These are phyloP conservation scores for Hymenoscyphus occultus DNA, from an alignment of 2,329 filamentous ascomycete genomes.

Conservation along the genomic window DNA sequence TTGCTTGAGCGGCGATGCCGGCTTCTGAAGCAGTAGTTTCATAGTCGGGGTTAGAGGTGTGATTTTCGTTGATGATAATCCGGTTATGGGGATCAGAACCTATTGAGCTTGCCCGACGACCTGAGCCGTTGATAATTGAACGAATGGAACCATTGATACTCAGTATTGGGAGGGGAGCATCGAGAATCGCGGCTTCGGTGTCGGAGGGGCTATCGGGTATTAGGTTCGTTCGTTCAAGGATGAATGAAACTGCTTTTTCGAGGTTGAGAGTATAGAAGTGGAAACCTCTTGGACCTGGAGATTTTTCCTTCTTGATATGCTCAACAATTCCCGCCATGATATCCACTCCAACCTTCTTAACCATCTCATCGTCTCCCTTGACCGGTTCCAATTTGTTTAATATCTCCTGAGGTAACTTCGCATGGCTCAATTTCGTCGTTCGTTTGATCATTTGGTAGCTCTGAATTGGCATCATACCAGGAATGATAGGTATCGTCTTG, in stretches of 20 bases:
- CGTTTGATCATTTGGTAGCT: conserved; percentile 93
- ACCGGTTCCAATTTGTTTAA: conserved; percentile 68
- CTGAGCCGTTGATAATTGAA: conserved; percentile 21
- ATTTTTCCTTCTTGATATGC: conserved; percentile 64
- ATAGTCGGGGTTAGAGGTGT: conserved; percentile 58
- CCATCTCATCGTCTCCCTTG: conserved; percentile 75
- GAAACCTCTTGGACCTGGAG: conserved; percentile 69
- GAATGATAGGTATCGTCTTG: conserved; percentile 83
- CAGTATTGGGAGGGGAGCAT: conserved; percentile 44
- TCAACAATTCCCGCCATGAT: conserved; percentile 83
- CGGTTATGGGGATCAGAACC: conserved; percentile 85
- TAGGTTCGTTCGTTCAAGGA: conserved; percentile 79
- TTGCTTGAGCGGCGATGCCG: conserved; percentile 66
- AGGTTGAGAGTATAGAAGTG: conserved; percentile 98
- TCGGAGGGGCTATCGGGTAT: conserved; percentile 60
- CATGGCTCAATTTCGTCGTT: conserved; percentile 92
- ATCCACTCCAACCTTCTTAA: conserved; percentile 76
- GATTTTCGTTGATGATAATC: conserved; percentile 70
- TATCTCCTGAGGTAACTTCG: conserved; percentile 70
- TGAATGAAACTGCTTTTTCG: conserved; percentile 93
- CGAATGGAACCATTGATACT: conserved; percentile 48
- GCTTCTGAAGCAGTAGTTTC: conserved; percentile 77
- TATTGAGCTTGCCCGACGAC: conserved; percentile 48
- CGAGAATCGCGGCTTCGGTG: conserved; percentile 42
- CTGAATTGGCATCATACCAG: conserved; percentile 95